Evolutionary conservation across 441 rosid species (phyloP), one percentile per base, ranked within the genome.

Genomic region (Jatropha podagrica): DNA sequence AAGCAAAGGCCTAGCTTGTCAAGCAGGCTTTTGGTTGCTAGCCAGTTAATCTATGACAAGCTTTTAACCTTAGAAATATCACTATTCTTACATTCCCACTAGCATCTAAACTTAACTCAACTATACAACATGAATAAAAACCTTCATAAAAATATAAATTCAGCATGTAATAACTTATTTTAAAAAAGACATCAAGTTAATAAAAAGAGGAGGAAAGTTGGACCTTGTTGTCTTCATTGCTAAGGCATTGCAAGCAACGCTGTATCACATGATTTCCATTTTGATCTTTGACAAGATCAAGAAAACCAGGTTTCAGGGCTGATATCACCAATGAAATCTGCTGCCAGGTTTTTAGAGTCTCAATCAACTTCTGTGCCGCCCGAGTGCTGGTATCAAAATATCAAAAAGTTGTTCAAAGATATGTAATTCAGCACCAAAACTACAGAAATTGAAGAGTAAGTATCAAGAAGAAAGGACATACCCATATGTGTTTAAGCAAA

Each of bases 191-290:
- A 9, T 52, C 59, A 62, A 37, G 15, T 26, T 3, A 51, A 27
- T 48, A 68, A 75, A 4, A 27, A 55, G 18, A 27, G 37, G 52
- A 37, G 68, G 68, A 72, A 42, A 65, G 10, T 6, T 20, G 27
- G 81, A 92, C 98, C 98, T 86, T 85, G 40, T 82, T 86, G 75
- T 90, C 91, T 63, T 84, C 88, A 78, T 77, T 77, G 73, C 76
- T 74, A 68, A 92, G 84, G 65, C 86, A 81, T 17, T 86, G 83
- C 89, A 92, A 87, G 86, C 97, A 94, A 67, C 92, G 87, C 69
- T 92, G 94, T 3, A 92, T 76, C 40, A 94, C 98, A 82, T 94
- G 96, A 83, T 86, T 88, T 40, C 98, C 98, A 82, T 94, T 92
- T 75, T 86, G 79, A 83, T 92, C 92, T 81, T 85, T 87, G 42